Evolutionary conservation across 768 basidiomycete genomes (phyloP).

Genomic region (Leccinum truebloodii): DNA sequence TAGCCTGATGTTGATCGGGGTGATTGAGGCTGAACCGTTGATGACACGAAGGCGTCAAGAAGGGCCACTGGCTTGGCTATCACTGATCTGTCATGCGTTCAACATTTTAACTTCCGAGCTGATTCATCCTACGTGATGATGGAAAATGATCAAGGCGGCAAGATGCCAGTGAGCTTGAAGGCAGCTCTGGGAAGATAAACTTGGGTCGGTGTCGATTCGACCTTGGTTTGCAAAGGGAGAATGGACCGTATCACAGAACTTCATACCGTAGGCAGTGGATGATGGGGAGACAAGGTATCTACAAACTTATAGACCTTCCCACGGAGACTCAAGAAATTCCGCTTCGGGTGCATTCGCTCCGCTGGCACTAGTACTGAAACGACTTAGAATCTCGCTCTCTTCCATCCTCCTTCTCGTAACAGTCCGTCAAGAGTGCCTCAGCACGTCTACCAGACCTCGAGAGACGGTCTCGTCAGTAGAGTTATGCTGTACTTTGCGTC

Average conservation of each 20-base stretch:
- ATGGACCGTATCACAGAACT: too few relatives aligned
- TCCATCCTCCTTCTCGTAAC: neutral
- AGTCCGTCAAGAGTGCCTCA: neutral
- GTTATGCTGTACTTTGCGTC: slow-evolving; percentile 13
- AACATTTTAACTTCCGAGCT: neutral
- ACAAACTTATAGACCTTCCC: slow-evolving; percentile 1
- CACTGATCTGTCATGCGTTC: too few relatives aligned
- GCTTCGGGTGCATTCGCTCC: slow-evolving; percentile 14
- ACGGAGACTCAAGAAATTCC: slow-evolving; percentile 6
- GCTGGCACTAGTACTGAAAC: neutral
- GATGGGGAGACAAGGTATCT: too few relatives aligned
- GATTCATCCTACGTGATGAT: neutral
- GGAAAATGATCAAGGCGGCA: neutral
- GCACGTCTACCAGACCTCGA: slow-evolving; percentile 13
- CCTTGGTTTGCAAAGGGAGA: too few relatives aligned
- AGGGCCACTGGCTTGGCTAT: neutral
- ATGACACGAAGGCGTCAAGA: neutral
- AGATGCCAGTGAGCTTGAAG: neutral
- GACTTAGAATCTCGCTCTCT: neutral
- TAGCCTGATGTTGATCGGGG: neutral
- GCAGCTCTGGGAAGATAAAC: neutral
- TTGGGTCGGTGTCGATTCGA: neutral
- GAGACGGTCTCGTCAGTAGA: slow-evolving; percentile 29
- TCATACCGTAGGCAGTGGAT: too few relatives aligned
- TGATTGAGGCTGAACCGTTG: neutral